A percentile compares a stretch with the other conserved stretches of the same genome.
phyloP scores from a whole-genome alignment of 2,329 filamentous ascomycete species.

The Apiospora saccharicola region DNA sequence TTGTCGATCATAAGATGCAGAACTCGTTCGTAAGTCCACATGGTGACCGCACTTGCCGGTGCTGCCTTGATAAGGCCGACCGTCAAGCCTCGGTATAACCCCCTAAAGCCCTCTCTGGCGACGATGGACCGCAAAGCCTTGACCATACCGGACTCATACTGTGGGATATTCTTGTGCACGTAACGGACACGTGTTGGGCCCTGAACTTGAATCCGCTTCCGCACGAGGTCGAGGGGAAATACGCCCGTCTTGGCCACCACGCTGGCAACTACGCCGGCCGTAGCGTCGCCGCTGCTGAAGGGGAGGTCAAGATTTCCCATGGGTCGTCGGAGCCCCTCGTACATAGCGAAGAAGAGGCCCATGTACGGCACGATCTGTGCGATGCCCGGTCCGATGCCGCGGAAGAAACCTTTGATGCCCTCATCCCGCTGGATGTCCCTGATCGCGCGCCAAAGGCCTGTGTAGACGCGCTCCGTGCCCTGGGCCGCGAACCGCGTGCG shows the following conservation, averaged over 20 bases:
- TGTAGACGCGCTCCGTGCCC: conserved; percentile 80
- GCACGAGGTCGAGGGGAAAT: conserved; percentile 90
- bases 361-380: conserved; percentile 94
- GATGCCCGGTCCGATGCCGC: conserved; percentile 81
- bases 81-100: conserved; percentile 85
- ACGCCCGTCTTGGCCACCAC: conserved; percentile 86
- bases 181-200: conserved; percentile 83
- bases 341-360: conserved; percentile 93
- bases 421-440: conserved; percentile 78
- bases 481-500: conserved; percentile 97
- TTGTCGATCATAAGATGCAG: conserved; percentile 63
- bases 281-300: conserved; percentile 82
- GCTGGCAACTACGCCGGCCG: conserved; percentile 81
- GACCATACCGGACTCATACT: conserved; percentile 73
- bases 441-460: conserved; percentile 72
- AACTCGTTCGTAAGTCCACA: conserved; percentile 91
- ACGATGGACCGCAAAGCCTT: conserved; percentile 74
- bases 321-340: conserved; percentile 76
- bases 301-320: conserved; percentile 65
- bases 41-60: conserved; percentile 88
- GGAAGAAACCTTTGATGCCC: conserved; percentile 83
- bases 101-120: conserved; percentile 75
- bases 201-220: conserved; percentile 94
- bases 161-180: conserved; percentile 86
- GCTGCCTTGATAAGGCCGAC: conserved; percentile 93